These are phyloP conservation scores for Salix udensis DNA, from an alignment of 345 rosid genomes.

Conservation along the genomic window DNA sequence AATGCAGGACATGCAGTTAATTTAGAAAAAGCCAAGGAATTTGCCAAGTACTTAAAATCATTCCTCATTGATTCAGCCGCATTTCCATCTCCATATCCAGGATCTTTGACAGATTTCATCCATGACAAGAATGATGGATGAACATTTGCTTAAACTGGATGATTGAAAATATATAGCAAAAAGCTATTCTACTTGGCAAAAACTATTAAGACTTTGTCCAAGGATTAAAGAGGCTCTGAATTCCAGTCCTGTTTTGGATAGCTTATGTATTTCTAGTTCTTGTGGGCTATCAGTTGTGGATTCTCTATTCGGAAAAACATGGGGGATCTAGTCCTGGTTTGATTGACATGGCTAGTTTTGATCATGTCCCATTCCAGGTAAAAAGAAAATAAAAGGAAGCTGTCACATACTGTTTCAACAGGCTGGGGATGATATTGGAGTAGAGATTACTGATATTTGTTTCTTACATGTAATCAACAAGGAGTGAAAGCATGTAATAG, in stretches of 20 bases:
- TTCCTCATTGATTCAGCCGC: slow-evolving; percentile 22
- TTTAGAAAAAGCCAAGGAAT: slow-evolving; percentile 49
- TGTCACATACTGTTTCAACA: background rate
- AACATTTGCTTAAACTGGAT: background rate
- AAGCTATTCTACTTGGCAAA: background rate
- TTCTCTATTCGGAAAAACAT: background rate
- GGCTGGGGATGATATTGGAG: background rate
- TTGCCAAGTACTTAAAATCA: slow-evolving; percentile 38
- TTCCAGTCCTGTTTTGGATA: background rate
- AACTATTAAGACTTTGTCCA: no score
- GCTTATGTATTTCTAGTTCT: background rate
- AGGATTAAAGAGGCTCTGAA: no score
- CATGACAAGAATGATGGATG: background rate
- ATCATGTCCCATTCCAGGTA: background rate
- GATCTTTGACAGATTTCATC: background rate
- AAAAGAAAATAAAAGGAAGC: background rate
- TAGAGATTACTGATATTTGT: background rate
- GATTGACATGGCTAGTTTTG: background rate
- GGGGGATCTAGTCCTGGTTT: background rate
- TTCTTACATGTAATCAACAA: background rate
- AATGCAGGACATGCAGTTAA: slow-evolving; percentile 53
- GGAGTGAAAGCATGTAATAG: no score
- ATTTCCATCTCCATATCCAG: background rate
- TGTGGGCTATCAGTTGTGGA: background rate
- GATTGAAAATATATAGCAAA: background rate